Conservation (phyloP, 148 eudicot genomes). For the Rhododendron simsii region DNA sequence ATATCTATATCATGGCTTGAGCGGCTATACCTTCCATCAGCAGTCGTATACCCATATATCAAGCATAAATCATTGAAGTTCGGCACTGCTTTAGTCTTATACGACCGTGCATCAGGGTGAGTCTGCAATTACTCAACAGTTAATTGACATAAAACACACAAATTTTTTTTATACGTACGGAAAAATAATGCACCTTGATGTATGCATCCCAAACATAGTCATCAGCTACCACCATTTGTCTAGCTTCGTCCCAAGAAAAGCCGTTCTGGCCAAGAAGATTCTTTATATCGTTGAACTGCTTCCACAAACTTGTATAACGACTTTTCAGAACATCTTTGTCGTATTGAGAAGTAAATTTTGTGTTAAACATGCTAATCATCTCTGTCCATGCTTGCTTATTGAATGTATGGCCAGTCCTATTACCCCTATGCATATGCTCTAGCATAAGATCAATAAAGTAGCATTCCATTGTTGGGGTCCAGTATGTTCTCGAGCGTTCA, state of each 20-base stretch:
- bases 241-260: slow-evolving; percentile 36
- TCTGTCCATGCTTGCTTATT: slow-evolving; percentile 37
- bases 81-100: slow-evolving; percentile 21
- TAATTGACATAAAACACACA: neutral
- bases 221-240: slow-evolving; percentile 34
- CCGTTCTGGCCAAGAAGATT: slow-evolving; percentile 30
- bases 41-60: slow-evolving; percentile 33
- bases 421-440: slow-evolving; percentile 39
- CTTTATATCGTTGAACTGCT: slow-evolving; percentile 29
- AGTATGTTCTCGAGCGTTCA: slow-evolving; percentile 34
- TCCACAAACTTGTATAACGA: slow-evolving; percentile 38
- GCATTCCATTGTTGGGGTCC: slow-evolving; percentile 37
- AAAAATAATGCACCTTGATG: slow-evolving; percentile 24
- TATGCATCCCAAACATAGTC: slow-evolving; percentile 34
- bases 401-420: slow-evolving; percentile 35
- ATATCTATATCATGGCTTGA: slow-evolving; percentile 36
- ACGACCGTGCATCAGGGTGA: slow-evolving; percentile 34
- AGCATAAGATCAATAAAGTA: slow-evolving; percentile 36
- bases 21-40: slow-evolving; percentile 41
- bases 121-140: slow-evolving; percentile 13
- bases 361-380: slow-evolving; percentile 29
- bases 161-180: neutral
- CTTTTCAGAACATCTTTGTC: slow-evolving; percentile 36
- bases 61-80: slow-evolving; percentile 32
- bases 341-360: slow-evolving; percentile 28